Percentiles rank a stretch among this genome's conserved stretches.
Evolutionary conservation across 768 basidiomycete species (phyloP).

Genomic region (Clitopilus passeckerianus): DNA sequence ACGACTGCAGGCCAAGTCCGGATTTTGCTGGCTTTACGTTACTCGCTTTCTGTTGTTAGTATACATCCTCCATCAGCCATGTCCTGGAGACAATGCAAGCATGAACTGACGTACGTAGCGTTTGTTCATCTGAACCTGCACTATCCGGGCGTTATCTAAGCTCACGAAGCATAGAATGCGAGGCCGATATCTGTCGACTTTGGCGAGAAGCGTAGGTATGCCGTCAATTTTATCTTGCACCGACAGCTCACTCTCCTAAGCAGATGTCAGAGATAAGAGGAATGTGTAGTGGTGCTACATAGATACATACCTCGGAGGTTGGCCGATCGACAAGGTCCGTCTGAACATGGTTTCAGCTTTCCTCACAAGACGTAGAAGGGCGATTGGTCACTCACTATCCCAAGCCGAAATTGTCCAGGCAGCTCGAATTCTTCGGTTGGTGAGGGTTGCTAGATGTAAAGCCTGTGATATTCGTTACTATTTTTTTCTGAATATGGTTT

Average conservation of each 20-base stretch:
- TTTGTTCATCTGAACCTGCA: conserved; percentile 19
- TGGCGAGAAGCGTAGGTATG: conserved; percentile 55
- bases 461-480: conserved; percentile 29
- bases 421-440: conserved; percentile 46
- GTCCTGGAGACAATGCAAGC: not conserved
- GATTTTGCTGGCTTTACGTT: conserved; percentile 5
- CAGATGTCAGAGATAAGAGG: not conserved
- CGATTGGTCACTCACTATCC: not conserved
- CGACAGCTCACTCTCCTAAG: conserved; percentile 52
- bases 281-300: not conserved
- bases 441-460: conserved; percentile 48
- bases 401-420: not conserved
- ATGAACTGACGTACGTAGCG: not conserved
- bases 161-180: conserved; percentile 77
- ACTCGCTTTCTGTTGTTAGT: conserved; percentile 2
- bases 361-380: not conserved
- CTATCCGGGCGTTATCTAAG: conserved; percentile 47
- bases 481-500: not conserved
- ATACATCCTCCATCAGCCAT: too few species aligned
- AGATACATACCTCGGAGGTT: not conserved
- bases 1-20: conserved; percentile 38
- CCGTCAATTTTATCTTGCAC: conserved; percentile 42
- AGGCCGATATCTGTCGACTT: conserved; percentile 54
- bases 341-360: not conserved
- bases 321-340: not conserved